phyloP scores from a whole-genome alignment of 805 yeast species.

The Saccharomycopsis synnaedendra region DNA sequence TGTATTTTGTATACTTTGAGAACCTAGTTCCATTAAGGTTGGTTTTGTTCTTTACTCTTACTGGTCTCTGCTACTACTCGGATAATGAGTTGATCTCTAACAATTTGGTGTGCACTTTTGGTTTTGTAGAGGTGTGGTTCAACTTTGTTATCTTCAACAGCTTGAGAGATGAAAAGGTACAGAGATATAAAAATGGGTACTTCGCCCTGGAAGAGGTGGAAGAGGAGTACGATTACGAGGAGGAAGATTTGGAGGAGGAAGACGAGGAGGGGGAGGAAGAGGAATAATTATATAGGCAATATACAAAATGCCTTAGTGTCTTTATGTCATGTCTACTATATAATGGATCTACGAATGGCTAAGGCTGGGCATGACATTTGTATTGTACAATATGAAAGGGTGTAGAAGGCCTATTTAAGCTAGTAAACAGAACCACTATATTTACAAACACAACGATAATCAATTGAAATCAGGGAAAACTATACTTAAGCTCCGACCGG shows the following conservation, averaged over 20 bases:
- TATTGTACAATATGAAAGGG: too few species aligned
- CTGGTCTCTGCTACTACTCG: constrained; percentile 32
- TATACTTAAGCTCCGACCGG: too few species aligned
- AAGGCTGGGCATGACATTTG: too few species aligned
- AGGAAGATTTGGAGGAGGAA: constrained; percentile 2
- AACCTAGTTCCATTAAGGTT: constrained; percentile 40
- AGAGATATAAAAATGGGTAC: constrained; percentile 26
- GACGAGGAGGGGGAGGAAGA: constrained; percentile 4
- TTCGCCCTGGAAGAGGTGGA: not conserved
- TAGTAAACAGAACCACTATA: too few species aligned
- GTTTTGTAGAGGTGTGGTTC: constrained; percentile 47
- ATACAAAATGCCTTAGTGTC: not conserved
- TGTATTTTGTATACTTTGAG: constrained; percentile 32
- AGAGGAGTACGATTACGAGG: constrained; percentile 1
- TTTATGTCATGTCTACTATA: not conserved
- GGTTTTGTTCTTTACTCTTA: constrained; percentile 31
- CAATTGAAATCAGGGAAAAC: too few species aligned
- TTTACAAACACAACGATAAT: too few species aligned
- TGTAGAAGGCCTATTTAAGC: too few species aligned
- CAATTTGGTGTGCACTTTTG: constrained; percentile 35
- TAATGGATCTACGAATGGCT: too few species aligned
- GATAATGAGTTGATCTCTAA: constrained; percentile 32
- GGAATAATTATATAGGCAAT: not conserved
- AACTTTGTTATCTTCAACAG: constrained; percentile 40
- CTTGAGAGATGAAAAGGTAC: constrained; percentile 39